Conservation (phyloP, 768 basidiomycete genomes). For the Tylopilus cervinicoccineus region DNA sequence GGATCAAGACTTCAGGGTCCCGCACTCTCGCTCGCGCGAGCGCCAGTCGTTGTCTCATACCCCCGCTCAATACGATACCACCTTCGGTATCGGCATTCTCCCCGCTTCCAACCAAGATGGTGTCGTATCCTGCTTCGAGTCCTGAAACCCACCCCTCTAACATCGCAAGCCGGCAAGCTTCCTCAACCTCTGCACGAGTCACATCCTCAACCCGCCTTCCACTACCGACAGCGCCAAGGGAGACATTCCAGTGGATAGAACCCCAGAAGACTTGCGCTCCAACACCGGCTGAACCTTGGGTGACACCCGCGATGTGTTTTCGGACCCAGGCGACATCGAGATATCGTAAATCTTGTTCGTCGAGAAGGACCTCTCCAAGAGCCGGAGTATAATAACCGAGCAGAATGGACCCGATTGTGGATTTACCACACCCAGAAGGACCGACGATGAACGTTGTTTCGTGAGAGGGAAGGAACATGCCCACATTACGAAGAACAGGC, state of each 20-base stretch:
- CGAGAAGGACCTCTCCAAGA: constrained; percentile 59
- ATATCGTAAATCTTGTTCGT: constrained; percentile 75
- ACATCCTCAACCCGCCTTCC: constrained; percentile 45
- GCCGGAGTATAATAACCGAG: constrained; percentile 71
- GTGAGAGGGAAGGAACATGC: constrained; percentile 63
- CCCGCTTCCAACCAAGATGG: constrained; percentile 43
- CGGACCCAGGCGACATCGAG: constrained; percentile 71
- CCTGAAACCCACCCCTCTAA: constrained; percentile 84
- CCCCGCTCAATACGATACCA: constrained; percentile 81
- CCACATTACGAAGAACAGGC: constrained; percentile 54
- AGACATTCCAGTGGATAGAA: constrained; percentile 82
- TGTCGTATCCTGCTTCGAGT: constrained; percentile 88
- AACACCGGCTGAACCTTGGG: constrained; percentile 61
- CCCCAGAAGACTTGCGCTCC: constrained; percentile 59
- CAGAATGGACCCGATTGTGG: constrained; percentile 59
- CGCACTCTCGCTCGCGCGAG: constrained; percentile 83
- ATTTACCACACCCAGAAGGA: constrained; percentile 75
- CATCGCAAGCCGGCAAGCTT: constrained; percentile 80
- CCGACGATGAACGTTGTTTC: constrained; percentile 83
- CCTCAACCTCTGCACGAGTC: constrained; percentile 64
- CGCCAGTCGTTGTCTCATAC: constrained; percentile 87
- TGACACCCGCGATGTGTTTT: constrained; percentile 68
- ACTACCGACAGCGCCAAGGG: constrained; percentile 62
- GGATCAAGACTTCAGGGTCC: constrained; percentile 84
- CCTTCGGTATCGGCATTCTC: constrained; percentile 42